A percentile compares a stretch with the other conserved stretches of the same genome.
phyloP scores from a whole-genome alignment of 2,329 filamentous ascomycete species.

The Tricladium varicosporioides region DNA sequence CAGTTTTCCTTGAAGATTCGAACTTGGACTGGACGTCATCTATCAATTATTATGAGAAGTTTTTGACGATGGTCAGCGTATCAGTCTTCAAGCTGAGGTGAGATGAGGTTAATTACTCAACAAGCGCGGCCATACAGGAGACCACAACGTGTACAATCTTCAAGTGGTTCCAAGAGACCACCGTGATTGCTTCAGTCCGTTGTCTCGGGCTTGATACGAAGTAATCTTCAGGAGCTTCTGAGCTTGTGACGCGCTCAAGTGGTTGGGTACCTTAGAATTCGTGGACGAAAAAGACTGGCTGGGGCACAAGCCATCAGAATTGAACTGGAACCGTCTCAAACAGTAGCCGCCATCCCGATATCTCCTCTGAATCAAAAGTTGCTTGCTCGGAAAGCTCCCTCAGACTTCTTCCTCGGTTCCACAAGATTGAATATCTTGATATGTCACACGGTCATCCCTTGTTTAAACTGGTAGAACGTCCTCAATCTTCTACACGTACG shows the following conservation, averaged over 20 bases:
- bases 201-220: not conserved
- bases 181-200: constrained; percentile 11
- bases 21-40: not conserved
- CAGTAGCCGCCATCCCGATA: constrained; percentile 16
- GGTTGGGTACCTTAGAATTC: constrained; percentile 15
- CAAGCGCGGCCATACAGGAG: not conserved
- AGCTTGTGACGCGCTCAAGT: not conserved
- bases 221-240: no score
- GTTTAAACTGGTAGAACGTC: constrained; percentile 7
- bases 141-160: no score
- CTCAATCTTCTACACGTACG: constrained; percentile 1
- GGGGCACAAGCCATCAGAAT: constrained; percentile 11
- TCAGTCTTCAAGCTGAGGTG: constrained; percentile 6
- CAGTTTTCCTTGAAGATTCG: constrained; percentile 10
- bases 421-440: constrained; percentile 14
- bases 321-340: constrained; percentile 18
- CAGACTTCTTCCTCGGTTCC: constrained; percentile 12
- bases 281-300: constrained; percentile 28
- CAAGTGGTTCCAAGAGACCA: constrained; percentile 4
- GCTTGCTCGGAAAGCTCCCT: constrained; percentile 3
- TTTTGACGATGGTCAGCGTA: constrained; percentile 2
- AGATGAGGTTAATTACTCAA: constrained; percentile 1
- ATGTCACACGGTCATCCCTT: constrained; percentile 23
- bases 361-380: constrained; percentile 14
- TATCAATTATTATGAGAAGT: constrained; percentile 2